These are phyloP conservation scores for Herpetospermum pedunculosum DNA, from an alignment of 306 rosid genomes.

Conservation along the genomic window DNA sequence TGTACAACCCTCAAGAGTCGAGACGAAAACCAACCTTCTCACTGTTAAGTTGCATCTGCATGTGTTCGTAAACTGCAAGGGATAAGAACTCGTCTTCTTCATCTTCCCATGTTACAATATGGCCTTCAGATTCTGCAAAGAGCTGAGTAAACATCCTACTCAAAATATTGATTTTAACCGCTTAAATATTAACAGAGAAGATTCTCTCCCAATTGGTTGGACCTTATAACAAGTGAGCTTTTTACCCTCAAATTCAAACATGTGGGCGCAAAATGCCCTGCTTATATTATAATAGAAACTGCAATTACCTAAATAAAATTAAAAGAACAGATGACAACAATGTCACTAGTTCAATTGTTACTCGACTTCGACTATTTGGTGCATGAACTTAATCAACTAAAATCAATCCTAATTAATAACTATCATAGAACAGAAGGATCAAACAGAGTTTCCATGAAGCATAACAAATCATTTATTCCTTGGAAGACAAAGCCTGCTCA, in stretches of 20 bases:
- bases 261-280: too few relatives aligned
- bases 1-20: background rate
- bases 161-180: slow-evolving; percentile 4
- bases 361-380: background rate
- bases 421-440: background rate
- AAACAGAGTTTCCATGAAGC: background rate
- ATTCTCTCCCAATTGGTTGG: too few relatives aligned
- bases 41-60: slow-evolving; percentile 63
- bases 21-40: slow-evolving; percentile 36
- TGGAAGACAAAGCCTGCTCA: background rate
- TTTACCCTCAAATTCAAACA: too few relatives aligned
- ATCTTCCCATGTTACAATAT: slow-evolving; percentile 56
- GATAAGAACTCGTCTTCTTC: slow-evolving; percentile 74
- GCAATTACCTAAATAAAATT: background rate
- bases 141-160: slow-evolving; percentile 18
- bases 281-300: background rate
- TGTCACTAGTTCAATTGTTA: background rate
- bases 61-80: slow-evolving; percentile 55
- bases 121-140: slow-evolving; percentile 28
- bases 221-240: too few relatives aligned
- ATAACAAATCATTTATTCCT: background rate
- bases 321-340: background rate
- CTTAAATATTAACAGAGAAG: background rate
- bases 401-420: background rate
- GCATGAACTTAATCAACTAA: background rate